phyloP scores from a whole-genome alignment of 768 basidiomycete species.

The Amanita rubescens region DNA sequence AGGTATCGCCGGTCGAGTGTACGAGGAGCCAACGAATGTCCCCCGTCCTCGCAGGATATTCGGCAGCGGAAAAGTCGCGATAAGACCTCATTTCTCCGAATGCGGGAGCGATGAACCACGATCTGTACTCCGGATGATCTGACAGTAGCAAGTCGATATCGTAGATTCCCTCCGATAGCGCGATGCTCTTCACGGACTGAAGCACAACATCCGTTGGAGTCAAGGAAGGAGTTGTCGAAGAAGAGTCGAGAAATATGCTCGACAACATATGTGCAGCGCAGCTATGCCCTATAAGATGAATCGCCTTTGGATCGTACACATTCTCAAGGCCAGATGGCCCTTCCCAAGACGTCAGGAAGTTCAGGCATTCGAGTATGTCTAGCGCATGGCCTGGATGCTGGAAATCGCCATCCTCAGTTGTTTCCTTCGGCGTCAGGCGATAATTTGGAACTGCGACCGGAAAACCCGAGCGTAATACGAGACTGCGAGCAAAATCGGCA shows the following conservation, averaged over 20 bases:
- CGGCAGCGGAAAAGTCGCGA: conserved; percentile 36
- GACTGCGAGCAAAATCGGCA: conserved; percentile 40
- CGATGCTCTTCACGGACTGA: conserved; percentile 41
- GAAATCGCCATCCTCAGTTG: conserved; percentile 31
- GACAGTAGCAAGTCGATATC: conserved; percentile 59
- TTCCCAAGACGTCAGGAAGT: conserved; percentile 45
- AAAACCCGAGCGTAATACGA: conserved; percentile 41
- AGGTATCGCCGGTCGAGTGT: conserved; percentile 66
- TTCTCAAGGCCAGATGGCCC: conserved; percentile 22
- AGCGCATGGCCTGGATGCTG: conserved; percentile 65
- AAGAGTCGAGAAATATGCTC: conserved; percentile 56
- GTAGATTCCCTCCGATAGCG: conserved; percentile 73
- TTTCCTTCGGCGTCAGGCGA: conserved; percentile 47
- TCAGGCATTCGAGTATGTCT: conserved; percentile 57
- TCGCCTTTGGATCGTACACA: conserved; percentile 28
- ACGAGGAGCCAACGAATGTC: conserved; percentile 60
- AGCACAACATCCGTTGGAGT: conserved; percentile 37
- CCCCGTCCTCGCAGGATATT: conserved; percentile 28
- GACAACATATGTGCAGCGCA: conserved; percentile 77
- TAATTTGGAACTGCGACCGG: conserved; percentile 75
- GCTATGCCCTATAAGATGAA: conserved; percentile 73
- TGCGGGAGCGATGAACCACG: conserved; percentile 60
- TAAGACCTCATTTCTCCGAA: conserved; percentile 53
- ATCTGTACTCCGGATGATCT: conserved; percentile 59
- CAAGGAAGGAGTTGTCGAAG: conserved; percentile 32